Evolutionary conservation across 495 filamentous ascomycete genomes (phyloP).

Genomic region (Evansstolkia leycettana): DNA sequence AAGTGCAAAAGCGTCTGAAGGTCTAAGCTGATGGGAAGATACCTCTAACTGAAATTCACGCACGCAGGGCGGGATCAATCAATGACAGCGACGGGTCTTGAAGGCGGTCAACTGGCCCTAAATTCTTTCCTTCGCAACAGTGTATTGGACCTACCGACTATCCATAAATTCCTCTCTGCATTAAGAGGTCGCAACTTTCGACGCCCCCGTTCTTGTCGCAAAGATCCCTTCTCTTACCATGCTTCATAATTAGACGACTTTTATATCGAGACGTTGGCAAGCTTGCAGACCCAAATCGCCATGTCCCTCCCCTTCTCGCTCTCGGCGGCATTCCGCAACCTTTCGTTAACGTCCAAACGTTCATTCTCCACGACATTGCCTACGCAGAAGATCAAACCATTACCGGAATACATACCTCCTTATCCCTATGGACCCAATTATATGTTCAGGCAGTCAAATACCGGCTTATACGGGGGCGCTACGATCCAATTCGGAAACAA

Average conservation of each 20-base stretch:
- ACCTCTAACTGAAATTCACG: slow-evolving; percentile 15
- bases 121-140: too few species aligned
- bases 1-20: slow-evolving; percentile 4
- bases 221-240: too few species aligned
- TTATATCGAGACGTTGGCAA: slow-evolving; percentile 19
- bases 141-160: too few species aligned
- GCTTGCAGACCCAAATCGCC: slow-evolving; percentile 15
- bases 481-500: slow-evolving; percentile 86
- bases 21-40: background rate
- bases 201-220: too few species aligned
- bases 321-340: slow-evolving; percentile 27
- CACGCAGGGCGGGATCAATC: slow-evolving; percentile 19
- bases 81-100: slow-evolving; percentile 14
- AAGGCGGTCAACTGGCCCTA: slow-evolving; percentile 31
- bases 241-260: too few species aligned
- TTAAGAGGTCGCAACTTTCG: too few species aligned
- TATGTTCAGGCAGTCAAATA: slow-evolving; percentile 78
- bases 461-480: slow-evolving; percentile 68
- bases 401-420: slow-evolving; percentile 42
- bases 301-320: slow-evolving; percentile 28
- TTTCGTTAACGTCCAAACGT: slow-evolving; percentile 30
- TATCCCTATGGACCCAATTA: slow-evolving; percentile 78
- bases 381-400: slow-evolving; percentile 19
- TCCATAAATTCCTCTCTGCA: too few species aligned
- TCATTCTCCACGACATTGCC: slow-evolving; percentile 28